These are phyloP conservation scores for Tremella mesenterica DNA, from an alignment of 768 basidiomycete genomes.

Conservation along the genomic window DNA sequence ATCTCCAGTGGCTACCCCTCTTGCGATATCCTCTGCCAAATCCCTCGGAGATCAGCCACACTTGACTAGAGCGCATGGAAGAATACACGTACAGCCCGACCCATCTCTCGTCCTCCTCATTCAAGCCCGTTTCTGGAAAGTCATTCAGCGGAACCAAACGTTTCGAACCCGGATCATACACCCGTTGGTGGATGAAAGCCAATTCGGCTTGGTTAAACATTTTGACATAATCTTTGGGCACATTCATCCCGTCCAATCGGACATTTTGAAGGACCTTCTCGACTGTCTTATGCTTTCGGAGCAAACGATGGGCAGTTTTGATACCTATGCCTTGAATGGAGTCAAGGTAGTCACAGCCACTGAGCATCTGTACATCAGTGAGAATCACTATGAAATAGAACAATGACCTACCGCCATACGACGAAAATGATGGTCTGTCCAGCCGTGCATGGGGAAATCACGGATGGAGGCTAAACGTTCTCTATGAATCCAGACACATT, in stretches of 20 bases:
- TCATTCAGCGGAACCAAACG: conserved; percentile 64
- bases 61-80: neutral
- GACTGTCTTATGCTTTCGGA: conserved; percentile 75
- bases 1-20: conserved; percentile 37
- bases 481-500: conserved; percentile 45
- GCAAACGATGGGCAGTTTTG: conserved; percentile 77
- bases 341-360: conserved; percentile 51
- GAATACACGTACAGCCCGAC: conserved; percentile 29
- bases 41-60: conserved; percentile 24
- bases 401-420: conserved; percentile 59
- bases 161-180: conserved; percentile 66
- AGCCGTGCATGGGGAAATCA: conserved; percentile 70
- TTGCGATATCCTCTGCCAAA: conserved; percentile 23
- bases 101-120: conserved; percentile 31
- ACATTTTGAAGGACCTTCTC: conserved; percentile 67
- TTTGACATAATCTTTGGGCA: conserved; percentile 67
- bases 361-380: conserved; percentile 38
- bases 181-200: conserved; percentile 85
- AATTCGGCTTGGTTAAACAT: conserved; percentile 75
- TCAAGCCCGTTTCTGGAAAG: conserved; percentile 47
- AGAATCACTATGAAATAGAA: neutral
- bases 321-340: conserved; percentile 85
- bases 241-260: conserved; percentile 67
- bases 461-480: conserved; percentile 47
- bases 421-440: conserved; percentile 83